Evolutionary conservation across 2,329 filamentous ascomycete species (phyloP).

Genomic region (Stagonosporopsis cucurbitacearum): DNA sequence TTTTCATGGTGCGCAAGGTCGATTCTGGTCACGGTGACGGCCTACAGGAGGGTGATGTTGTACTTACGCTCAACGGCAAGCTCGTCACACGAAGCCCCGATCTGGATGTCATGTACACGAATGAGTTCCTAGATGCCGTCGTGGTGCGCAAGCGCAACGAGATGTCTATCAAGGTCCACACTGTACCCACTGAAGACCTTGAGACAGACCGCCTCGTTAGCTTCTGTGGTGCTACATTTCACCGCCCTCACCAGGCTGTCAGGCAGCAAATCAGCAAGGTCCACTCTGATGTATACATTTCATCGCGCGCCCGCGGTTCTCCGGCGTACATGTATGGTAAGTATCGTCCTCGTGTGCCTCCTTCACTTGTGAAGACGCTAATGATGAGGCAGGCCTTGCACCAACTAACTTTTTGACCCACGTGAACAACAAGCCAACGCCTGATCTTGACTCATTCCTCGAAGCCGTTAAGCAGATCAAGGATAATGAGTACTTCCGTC

Average conservation of each 20-base stretch:
- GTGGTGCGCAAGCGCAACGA: slow-evolving; percentile 87
- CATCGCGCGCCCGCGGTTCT: slow-evolving; percentile 64
- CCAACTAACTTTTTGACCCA: slow-evolving; percentile 98
- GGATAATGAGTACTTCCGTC: slow-evolving; percentile 96
- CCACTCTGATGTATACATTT: slow-evolving; percentile 96
- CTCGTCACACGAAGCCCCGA: slow-evolving; percentile 93
- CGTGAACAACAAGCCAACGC: slow-evolving; percentile 87
- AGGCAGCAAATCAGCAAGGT: slow-evolving; percentile 96
- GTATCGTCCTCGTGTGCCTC: slow-evolving; percentile 35
- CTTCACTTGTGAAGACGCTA: neutral
- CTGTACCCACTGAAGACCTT: slow-evolving; percentile 85
- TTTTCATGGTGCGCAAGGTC: slow-evolving; percentile 98
- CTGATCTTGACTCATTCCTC: slow-evolving; percentile 81
- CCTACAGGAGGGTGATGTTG: slow-evolving; percentile 87
- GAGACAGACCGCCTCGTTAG: slow-evolving; percentile 92
- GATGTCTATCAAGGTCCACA: slow-evolving; percentile 77
- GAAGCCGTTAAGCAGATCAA: slow-evolving; percentile 83
- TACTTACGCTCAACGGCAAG: slow-evolving; percentile 87
- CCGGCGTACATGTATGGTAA: slow-evolving; percentile 47
- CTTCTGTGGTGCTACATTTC: slow-evolving; percentile 93
- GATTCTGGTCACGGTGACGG: slow-evolving; percentile 67
- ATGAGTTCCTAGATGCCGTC: slow-evolving; percentile 80
- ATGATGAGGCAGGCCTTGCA: slow-evolving; percentile 70
- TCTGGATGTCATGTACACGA: slow-evolving; percentile 94
- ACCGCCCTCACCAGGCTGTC: slow-evolving; percentile 93